These are phyloP conservation scores for Nakazawaea wyomingensis DNA, from an alignment of 805 yeast species.

Conservation along the genomic window DNA sequence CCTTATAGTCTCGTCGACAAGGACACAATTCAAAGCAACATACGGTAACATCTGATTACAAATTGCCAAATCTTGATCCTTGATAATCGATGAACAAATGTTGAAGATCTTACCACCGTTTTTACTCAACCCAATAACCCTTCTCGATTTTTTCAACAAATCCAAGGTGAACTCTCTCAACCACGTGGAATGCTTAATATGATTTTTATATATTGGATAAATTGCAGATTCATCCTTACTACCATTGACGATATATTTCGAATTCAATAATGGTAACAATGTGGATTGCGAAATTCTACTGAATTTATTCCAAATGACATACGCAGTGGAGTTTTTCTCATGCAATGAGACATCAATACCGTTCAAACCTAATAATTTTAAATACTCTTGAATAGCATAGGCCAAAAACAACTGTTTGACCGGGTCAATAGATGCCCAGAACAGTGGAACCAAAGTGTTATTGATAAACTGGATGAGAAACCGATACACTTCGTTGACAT, in stretches of 20 bases:
- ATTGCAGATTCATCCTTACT: constrained; percentile 36
- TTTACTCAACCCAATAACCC: constrained; percentile 24
- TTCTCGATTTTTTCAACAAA: constrained; percentile 39
- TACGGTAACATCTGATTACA: constrained; percentile 75
- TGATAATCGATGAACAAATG: constrained; percentile 58
- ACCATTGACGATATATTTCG: constrained; percentile 57
- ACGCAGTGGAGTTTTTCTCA: constrained; percentile 23
- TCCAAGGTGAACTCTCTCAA: constrained; percentile 63
- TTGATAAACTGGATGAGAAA: constrained; percentile 66
- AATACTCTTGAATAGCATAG: constrained; percentile 80
- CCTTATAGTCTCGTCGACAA: constrained; percentile 34
- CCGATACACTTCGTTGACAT: constrained; percentile 52
- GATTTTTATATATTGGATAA: constrained; percentile 62
- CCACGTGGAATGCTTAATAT: constrained; percentile 66
- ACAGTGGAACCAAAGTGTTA: constrained; percentile 69
- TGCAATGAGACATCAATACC: constrained; percentile 12
- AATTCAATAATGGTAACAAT: constrained; percentile 65
- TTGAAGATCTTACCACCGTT: constrained; percentile 45
- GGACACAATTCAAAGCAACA: constrained; percentile 58
- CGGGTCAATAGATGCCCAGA: constrained; percentile 89
- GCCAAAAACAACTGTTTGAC: constrained; percentile 78
- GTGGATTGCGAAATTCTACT: constrained; percentile 67
- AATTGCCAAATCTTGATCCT: constrained; percentile 65
- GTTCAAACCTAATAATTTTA: constrained; percentile 55
- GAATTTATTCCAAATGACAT: constrained; percentile 54